Percentiles rank a stretch among this genome's conserved stretches.
Conservation (phyloP, 352 stramenopile species). For the Phytophthora sansomeana region DNA sequence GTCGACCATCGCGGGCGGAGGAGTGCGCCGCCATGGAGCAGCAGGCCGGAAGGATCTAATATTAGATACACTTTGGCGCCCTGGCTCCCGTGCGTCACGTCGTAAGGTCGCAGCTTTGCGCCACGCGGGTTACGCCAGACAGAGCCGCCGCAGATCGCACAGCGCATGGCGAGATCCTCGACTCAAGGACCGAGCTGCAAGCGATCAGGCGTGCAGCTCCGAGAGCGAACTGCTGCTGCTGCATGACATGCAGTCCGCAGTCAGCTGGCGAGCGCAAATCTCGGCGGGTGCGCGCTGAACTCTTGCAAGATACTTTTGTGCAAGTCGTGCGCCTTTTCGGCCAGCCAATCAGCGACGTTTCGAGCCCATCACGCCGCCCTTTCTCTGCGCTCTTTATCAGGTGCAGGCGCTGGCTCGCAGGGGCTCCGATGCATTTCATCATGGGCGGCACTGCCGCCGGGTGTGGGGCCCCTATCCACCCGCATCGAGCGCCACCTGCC, state of each 20-base stretch:
- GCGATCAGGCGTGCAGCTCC: too few species aligned
- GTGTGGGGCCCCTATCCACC: constrained; percentile 10
- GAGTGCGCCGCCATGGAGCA: not conserved
- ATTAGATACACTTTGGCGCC: not conserved
- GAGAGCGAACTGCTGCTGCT: constrained; percentile 16
- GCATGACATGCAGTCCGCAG: not conserved
- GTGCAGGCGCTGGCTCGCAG: constrained; percentile 28
- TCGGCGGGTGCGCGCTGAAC: constrained; percentile 20
- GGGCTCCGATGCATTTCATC: constrained; percentile 7
- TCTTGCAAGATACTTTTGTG: constrained; percentile 42
- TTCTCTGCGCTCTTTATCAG: constrained; percentile 38
- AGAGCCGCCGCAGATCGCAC: not conserved
- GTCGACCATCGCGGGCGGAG: constrained; percentile 39
- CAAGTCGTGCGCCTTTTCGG: constrained; percentile 30
- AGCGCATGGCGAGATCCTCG: too few species aligned
- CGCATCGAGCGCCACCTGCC: constrained; percentile 22
- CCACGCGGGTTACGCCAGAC: not conserved
- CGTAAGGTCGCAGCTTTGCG: not conserved
- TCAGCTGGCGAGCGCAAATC: constrained; percentile 2
- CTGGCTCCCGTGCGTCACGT: not conserved
- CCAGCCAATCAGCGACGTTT: constrained; percentile 26
- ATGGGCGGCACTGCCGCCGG: not conserved
- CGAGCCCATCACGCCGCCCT: constrained; percentile 21
- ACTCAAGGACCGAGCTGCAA: not conserved
- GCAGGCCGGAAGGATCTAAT: not conserved